A percentile compares a stretch with the other conserved stretches of the same genome.
Evolutionary conservation across 306 rosid species (phyloP).

Genomic region (Cercis canadensis): DNA sequence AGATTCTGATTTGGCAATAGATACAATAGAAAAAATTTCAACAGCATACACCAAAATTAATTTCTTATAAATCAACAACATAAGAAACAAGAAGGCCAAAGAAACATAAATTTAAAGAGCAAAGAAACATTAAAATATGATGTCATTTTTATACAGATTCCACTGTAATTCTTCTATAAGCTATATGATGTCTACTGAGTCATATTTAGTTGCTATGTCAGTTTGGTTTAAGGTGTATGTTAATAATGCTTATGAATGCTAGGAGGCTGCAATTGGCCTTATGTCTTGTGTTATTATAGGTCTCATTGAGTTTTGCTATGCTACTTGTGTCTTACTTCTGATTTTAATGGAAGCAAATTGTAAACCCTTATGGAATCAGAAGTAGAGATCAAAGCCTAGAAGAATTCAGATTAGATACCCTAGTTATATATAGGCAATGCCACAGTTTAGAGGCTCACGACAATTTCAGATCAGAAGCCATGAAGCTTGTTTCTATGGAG

Average conservation of each 20-base stretch:
- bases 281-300: no score
- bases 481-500: neutral
- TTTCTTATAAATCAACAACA: slow-evolving; percentile 3
- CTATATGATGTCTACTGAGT: slow-evolving; percentile 12
- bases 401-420: neutral
- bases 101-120: neutral
- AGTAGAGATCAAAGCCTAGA: neutral
- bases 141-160: slow-evolving; percentile 5
- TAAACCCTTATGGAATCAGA: neutral
- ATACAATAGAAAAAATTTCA: neutral
- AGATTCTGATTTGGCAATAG: slow-evolving; percentile 13
- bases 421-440: slow-evolving; percentile 1
- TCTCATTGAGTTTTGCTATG: neutral
- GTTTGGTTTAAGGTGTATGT: slow-evolving; percentile 27
- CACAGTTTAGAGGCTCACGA: neutral
- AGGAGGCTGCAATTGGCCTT: neutral
- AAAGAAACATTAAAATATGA: slow-evolving; percentile 18
- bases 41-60: slow-evolving; percentile 14
- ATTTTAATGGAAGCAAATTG: neutral
- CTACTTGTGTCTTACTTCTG: no score
- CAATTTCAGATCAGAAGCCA: slow-evolving; percentile 9
- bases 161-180: slow-evolving; percentile 7
- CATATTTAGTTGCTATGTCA: neutral
- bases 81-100: slow-evolving; percentile 13
- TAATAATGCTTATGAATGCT: neutral